Evolutionary conservation across 2,329 filamentous ascomycete species (phyloP).

Genomic region (Alternaria brassicae): DNA sequence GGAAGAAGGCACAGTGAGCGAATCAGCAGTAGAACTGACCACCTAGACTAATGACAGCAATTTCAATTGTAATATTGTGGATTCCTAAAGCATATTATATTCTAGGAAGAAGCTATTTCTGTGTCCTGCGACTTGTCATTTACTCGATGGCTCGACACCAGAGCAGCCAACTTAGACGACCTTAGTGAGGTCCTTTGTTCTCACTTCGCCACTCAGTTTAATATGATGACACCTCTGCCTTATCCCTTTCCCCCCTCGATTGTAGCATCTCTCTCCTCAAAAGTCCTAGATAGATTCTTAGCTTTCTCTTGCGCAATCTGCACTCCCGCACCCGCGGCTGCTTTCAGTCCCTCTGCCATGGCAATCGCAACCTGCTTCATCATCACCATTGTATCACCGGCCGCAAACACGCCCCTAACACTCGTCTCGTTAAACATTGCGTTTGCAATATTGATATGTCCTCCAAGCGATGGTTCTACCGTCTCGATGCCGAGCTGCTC

Average conservation of each 20-base stretch:
- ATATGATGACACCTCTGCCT: neutral
- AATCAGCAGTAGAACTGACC: too few species aligned
- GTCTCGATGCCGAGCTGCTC: constrained; percentile 46
- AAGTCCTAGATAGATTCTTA: constrained; percentile 19
- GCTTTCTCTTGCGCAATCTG: constrained; percentile 34
- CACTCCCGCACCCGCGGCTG: constrained; percentile 33
- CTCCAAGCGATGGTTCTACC: constrained; percentile 50
- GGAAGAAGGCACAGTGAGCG: neutral
- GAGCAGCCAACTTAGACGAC: too few species aligned
- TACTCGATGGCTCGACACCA: too few species aligned
- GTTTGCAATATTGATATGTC: constrained; percentile 52
- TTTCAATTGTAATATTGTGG: neutral
- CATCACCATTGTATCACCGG: constrained; percentile 55
- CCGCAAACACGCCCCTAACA: constrained; percentile 61
- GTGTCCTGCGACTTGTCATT: neutral
- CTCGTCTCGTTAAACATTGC: constrained; percentile 59
- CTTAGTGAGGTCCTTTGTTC: too few species aligned
- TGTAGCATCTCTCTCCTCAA: constrained; percentile 11
- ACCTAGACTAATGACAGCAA: neutral
- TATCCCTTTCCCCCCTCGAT: constrained; percentile 3
- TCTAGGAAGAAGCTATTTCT: neutral
- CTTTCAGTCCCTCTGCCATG: constrained; percentile 41
- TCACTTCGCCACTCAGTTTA: neutral
- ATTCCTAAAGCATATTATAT: neutral
- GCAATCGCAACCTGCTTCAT: constrained; percentile 45